These are phyloP conservation scores for Cordia subcordata DNA, from an alignment of 257 asterid genomes.

Conservation along the genomic window DNA sequence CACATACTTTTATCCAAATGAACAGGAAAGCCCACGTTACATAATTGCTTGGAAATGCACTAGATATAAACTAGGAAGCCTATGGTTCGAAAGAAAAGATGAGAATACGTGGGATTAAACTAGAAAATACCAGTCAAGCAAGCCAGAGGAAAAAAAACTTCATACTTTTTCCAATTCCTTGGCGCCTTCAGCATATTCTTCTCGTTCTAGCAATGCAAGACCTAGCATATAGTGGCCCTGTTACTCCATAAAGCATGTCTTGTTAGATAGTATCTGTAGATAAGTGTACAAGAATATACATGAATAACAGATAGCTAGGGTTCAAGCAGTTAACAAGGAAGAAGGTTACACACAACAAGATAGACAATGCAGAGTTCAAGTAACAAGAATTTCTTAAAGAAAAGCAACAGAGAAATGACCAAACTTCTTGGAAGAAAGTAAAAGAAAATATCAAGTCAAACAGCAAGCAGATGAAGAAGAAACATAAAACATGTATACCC, in stretches of 20 bases:
- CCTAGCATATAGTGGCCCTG: slow-evolving; percentile 48
- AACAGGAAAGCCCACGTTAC: no score
- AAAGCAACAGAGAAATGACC: no score
- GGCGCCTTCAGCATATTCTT: slow-evolving; percentile 33
- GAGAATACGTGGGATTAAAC: no score
- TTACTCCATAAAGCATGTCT: slow-evolving; percentile 6
- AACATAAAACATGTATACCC: no score
- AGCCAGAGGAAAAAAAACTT: neutral
- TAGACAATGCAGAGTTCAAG: neutral
- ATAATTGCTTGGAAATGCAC: no score
- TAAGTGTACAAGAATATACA: neutral
- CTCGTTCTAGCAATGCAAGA: slow-evolving; percentile 34
- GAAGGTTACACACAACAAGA: neutral
- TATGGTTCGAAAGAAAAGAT: neutral
- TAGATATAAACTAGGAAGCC: no score
- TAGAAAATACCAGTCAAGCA: neutral
- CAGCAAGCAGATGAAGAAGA: no score
- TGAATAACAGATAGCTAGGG: neutral
- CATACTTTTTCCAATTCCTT: slow-evolving; percentile 35
- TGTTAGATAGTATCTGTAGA: neutral
- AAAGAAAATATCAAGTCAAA: no score
- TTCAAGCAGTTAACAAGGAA: neutral
- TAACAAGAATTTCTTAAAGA: neutral
- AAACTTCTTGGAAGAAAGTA: no score
- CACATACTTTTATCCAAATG: no score